Base-by-base conservation (phyloP, 2,329 filamentous ascomycete genomes). In the Talaromyces sp. region DNA sequence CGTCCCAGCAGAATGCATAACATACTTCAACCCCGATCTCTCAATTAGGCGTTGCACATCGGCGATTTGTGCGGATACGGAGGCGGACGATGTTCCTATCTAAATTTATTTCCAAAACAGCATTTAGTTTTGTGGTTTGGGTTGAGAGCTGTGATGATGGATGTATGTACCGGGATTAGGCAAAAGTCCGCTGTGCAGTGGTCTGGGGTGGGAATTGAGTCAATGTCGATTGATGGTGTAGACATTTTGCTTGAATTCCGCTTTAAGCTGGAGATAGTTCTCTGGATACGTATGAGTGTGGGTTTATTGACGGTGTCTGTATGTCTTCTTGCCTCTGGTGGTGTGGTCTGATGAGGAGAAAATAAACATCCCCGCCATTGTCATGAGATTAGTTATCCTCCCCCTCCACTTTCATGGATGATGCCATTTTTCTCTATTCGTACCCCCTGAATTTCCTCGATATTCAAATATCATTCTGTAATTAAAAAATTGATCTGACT, bases 1-100 rank as follows among this genome's bases (percentile, higher is more conserved):
- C 0, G 94, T 97, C 13, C 94, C 95, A 2, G 93, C 93, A 31
- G 91, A 93, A 79, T 98, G 94, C 92, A 98, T 95, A 56, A 85
- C 88, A 75, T 93, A 94, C 68, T 87, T 88, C 68, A 98, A 77
- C 1, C 92, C 92, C 70, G 90, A 95, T 62, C 86, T 87, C 77
- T 90, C 88, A 72, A 99, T 84, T 41, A 98, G 83, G 65, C 89
- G 87, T 81, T 98, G 94, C 43, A 98, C 92, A 68, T 90, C 88
- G 39, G 94, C 94, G 35, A 99, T 88, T 75, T 98, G 91, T 70
- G 89, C 87, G 4, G 91, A 90, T 16, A 94, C 90, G 1, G 91
- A 93, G 60, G 87, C 84, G 47, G 79, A 88, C 58, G 87, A 88
- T 19, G 94, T 97, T 67, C 95, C 94, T 67, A 98, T 85, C 89